Evolutionary conservation across 1,284 basidiomycete genomes (phyloP).

Genomic region (Vanrija pseudolonga): DNA sequence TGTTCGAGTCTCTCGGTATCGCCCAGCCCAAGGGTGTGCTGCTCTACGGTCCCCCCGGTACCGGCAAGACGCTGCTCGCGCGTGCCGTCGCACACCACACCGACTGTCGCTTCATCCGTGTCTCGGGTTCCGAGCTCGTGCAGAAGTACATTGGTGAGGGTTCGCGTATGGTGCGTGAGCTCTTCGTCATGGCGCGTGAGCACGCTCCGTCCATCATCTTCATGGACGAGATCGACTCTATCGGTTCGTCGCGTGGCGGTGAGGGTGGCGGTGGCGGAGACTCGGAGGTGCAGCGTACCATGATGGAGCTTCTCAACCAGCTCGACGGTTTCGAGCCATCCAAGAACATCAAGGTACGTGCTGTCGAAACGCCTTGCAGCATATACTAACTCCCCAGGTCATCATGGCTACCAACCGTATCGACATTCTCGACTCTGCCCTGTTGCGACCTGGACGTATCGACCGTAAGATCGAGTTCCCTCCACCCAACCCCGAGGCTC

Average conservation of each 20-base stretch:
- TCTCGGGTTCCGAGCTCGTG: constrained; percentile 90
- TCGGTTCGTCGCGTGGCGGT: constrained; percentile 88
- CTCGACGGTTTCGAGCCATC: constrained; percentile 96
- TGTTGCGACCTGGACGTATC: constrained; percentile 92
- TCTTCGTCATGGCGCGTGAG: constrained; percentile 98
- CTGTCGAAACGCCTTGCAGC: constrained; percentile 15
- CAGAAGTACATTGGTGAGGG: constrained; percentile 99
- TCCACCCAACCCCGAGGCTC: constrained; percentile 94
- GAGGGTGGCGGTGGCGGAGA: constrained; percentile 83
- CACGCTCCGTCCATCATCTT: constrained; percentile 99
- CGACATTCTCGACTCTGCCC: constrained; percentile 92
- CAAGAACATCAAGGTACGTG: constrained; percentile 86
- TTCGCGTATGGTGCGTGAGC: constrained; percentile 89
- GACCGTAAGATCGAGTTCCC: constrained; percentile 99
- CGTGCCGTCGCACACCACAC: constrained; percentile 96
- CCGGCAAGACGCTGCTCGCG: constrained; percentile 91
- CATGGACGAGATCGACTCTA: constrained; percentile 99
- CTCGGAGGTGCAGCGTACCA: constrained; percentile 95
- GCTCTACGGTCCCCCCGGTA: constrained; percentile 93
- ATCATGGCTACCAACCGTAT: constrained; percentile 99
- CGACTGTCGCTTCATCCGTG: constrained; percentile 96
- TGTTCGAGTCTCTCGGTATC: constrained; percentile 94
- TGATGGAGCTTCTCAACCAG: constrained; percentile 96
- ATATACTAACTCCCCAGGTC: constrained; percentile 51
- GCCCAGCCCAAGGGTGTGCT: constrained; percentile 97